Evolutionary conservation across 1,139 yeast genomes (phyloP), one percentile per base, ranked within the genome.

Genomic region (Taiozyma sp.): DNA sequence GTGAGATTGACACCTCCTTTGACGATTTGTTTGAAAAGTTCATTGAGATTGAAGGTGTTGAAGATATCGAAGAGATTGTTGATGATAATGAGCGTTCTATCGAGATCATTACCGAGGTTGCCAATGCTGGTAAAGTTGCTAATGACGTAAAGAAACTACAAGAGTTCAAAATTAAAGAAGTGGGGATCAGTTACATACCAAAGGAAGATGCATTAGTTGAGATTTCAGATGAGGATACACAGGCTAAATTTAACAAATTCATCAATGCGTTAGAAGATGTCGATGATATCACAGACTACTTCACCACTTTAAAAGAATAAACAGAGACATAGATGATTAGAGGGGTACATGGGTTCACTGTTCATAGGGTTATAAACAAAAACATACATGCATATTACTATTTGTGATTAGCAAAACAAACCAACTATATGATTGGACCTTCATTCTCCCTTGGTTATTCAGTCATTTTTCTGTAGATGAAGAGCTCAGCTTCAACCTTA

Each of bases 251-350:
- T 58, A 76, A 76, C 26, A 86, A 83, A 62, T 79, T 90, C 39
- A 67, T 85, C 45, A 73, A 69, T 29, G 74, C 75, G 50, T 71
- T 91, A 49, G 95, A 88, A 53, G 88, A 82, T 42, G 70, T 88
- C 22, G 88, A 87, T 47, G 97, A 91, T 60, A 87, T 91, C 35
- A 81, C 89, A 9, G 89, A 83, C 56, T 81, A 87, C 55, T 88
- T 87, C 69, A 73, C 79, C 58, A 93, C 75, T 45, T 47, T 63
- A 47, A 62, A 59, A 44, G 59, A 60, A 28, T 49, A 44, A 45
- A 46, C 21, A 49, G 34, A 42, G 21, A 19, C 8, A 35, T 16
- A 16, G n/a, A 16, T 7, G 3, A 19, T 19, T 19, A 8, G 19
- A 16, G 39, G 22, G 39, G 16, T 35, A 21, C 10, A 37, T 5